These are phyloP conservation scores for Sarcomyxa edulis DNA, from an alignment of 768 basidiomycete species.

Conservation along the genomic window DNA sequence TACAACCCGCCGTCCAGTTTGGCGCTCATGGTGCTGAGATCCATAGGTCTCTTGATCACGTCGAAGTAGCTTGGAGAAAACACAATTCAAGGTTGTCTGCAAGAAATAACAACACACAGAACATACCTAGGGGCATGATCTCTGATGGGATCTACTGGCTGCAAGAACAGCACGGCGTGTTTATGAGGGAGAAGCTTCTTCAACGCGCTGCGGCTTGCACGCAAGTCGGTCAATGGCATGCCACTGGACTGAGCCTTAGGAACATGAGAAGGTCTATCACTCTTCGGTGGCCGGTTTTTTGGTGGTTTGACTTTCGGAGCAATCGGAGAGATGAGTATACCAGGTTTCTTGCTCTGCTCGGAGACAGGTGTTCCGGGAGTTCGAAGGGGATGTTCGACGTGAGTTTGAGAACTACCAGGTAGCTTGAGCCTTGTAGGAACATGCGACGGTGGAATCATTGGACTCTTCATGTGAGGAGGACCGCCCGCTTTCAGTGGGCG, in stretches of 20 bases:
- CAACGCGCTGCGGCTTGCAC: constrained; percentile 68
- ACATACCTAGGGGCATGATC: constrained; percentile 85
- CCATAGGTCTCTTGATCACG: constrained; percentile 91
- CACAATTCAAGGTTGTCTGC: not conserved
- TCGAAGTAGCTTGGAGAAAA: constrained; percentile 83
- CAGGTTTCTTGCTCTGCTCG: constrained; percentile 27
- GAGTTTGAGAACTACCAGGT: constrained; percentile 22
- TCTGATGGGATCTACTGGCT: constrained; percentile 94
- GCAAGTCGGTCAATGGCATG: constrained; percentile 72
- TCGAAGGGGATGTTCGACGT: constrained; percentile 15
- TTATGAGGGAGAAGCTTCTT: constrained; percentile 78
- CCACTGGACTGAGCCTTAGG: constrained; percentile 73
- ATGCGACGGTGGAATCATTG: constrained; percentile 23
- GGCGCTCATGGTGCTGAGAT: constrained; percentile 81
- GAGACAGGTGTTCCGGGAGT: constrained; percentile 23
- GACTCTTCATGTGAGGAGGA: constrained; percentile 31
- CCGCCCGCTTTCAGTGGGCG: constrained; percentile 32
- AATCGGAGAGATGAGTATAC: constrained; percentile 31
- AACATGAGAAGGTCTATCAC: constrained; percentile 39
- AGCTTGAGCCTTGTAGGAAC: constrained; percentile 56
- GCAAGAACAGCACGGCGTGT: constrained; percentile 67
- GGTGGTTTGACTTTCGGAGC: constrained; percentile 22
- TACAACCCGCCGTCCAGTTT: constrained; percentile 88
- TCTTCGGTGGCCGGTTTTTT: constrained; percentile 15
- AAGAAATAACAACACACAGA: constrained; percentile 9